These are phyloP conservation scores for Fusarium albosuccineum DNA, from an alignment of 2,329 filamentous ascomycete species.

Conservation along the genomic window DNA sequence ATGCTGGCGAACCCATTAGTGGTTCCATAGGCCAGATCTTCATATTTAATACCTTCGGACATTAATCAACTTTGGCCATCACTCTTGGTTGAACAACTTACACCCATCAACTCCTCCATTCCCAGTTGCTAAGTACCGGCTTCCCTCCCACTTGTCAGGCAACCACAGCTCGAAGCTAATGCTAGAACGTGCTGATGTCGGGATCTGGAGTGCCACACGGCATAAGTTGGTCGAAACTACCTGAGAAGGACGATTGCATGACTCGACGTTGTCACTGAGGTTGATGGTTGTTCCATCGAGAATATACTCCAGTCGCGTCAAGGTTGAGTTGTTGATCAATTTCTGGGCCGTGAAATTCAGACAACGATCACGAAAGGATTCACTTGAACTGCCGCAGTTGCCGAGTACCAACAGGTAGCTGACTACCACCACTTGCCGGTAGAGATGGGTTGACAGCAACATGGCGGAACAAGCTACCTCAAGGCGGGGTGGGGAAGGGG, in stretches of 20 bases:
- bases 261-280: slow-evolving; percentile 12
- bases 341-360: slow-evolving; percentile 4
- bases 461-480: too few species aligned
- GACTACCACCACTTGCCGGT: not conserved
- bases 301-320: slow-evolving; percentile 24
- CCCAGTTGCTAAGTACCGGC: slow-evolving; percentile 60
- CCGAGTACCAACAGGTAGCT: not conserved
- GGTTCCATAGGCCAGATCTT: slow-evolving; percentile 53
- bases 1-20: slow-evolving; percentile 59
- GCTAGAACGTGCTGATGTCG: slow-evolving; percentile 36
- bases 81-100: slow-evolving; percentile 16
- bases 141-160: slow-evolving; percentile 58
- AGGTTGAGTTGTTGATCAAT: slow-evolving; percentile 16
- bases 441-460: too few species aligned
- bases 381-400: not conserved
- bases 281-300: slow-evolving; percentile 1
- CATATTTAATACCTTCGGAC: slow-evolving; percentile 55
- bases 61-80: not conserved
- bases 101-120: slow-evolving; percentile 64
- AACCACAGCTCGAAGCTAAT: slow-evolving; percentile 59
- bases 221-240: slow-evolving; percentile 15
- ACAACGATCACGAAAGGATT: slow-evolving; percentile 15
- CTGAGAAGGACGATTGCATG: slow-evolving; percentile 27
- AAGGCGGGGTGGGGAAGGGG: too few species aligned
- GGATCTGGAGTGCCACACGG: slow-evolving; percentile 20